Evolutionary conservation across 1,284 basidiomycete genomes (phyloP).

Genomic region (Ustilago sp.): DNA sequence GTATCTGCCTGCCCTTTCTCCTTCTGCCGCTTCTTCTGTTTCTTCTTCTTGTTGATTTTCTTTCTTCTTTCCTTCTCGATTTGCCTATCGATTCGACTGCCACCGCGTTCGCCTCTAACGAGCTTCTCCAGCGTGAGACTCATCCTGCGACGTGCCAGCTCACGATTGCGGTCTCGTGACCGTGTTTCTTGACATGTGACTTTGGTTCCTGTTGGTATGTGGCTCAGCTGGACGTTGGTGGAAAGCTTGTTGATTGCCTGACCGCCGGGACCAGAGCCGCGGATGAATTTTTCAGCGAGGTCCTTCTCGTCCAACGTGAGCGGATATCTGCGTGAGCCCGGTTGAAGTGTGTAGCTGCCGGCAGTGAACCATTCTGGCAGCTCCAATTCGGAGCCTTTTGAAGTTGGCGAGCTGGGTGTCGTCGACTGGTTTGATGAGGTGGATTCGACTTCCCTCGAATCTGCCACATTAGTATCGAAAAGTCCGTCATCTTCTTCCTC

Average conservation of each 20-base stretch:
- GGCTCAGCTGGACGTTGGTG: constrained; percentile 60
- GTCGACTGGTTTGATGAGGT: neutral
- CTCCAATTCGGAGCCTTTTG: neutral
- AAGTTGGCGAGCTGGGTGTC: neutral
- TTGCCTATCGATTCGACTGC: constrained; percentile 47
- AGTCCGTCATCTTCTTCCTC: constrained; percentile 3
- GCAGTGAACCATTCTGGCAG: constrained; percentile 57
- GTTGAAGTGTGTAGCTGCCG: constrained; percentile 53
- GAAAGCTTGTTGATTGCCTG: constrained; percentile 68
- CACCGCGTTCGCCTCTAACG: constrained; percentile 35
- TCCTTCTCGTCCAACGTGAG: constrained; percentile 60
- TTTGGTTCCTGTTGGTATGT: constrained; percentile 59
- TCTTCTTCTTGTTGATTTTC: constrained; percentile 61
- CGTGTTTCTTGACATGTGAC: constrained; percentile 63
- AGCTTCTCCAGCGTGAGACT: constrained; percentile 57
- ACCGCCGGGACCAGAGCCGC: constrained; percentile 66
- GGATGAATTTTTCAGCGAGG: constrained; percentile 64
- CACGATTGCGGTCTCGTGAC: constrained; percentile 57
- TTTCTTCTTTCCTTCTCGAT: constrained; percentile 51
- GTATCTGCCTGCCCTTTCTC: constrained; percentile 18
- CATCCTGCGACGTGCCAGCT: constrained; percentile 57
- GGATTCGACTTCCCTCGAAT: neutral
- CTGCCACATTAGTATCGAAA: neutral
- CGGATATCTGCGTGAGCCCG: constrained; percentile 59
- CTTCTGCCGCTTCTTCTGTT: constrained; percentile 44